Evolutionary conservation across 2,329 filamentous ascomycete species (phyloP).

Genomic region (Neophaeococcomyces aloes): DNA sequence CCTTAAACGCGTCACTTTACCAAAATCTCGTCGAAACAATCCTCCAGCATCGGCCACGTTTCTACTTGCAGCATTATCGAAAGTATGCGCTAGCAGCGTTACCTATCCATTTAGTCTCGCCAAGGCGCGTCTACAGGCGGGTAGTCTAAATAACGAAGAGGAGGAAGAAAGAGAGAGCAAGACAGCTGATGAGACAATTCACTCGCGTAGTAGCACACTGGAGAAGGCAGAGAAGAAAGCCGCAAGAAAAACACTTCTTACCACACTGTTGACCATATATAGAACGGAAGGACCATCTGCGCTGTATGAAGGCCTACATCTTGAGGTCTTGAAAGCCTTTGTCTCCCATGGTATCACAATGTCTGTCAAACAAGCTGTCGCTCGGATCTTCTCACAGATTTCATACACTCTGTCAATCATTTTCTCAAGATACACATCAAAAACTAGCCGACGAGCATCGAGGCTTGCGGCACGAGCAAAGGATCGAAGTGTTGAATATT

Average conservation of each 20-base stretch:
- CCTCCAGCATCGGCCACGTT: constrained; percentile 49
- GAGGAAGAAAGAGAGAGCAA: constrained; percentile 27
- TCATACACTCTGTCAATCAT: constrained; percentile 56
- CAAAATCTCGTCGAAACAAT: constrained; percentile 41
- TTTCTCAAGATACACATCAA: constrained; percentile 27
- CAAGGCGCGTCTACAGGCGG: constrained; percentile 65
- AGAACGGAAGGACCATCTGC: constrained; percentile 56
- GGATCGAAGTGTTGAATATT: constrained; percentile 30
- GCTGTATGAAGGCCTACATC: constrained; percentile 65
- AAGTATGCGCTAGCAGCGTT: constrained; percentile 61
- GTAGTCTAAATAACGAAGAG: constrained; percentile 25
- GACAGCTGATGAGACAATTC: constrained; percentile 19
- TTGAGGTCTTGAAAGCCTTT: constrained; percentile 72
- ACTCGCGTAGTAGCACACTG: constrained; percentile 24
- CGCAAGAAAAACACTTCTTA: constrained; percentile 48
- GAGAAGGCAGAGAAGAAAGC: constrained; percentile 22
- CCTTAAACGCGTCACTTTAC: constrained; percentile 51
- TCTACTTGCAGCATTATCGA: constrained; percentile 63
- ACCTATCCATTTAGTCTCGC: constrained; percentile 82
- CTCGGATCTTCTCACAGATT: constrained; percentile 58
- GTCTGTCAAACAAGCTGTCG: constrained; percentile 70
- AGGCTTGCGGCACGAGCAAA: constrained; percentile 28
- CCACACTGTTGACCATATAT: constrained; percentile 47
- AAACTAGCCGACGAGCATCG: constrained; percentile 31
- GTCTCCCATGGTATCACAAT: constrained; percentile 80